Percentiles rank a stretch among this genome's conserved stretches.
Conservation (phyloP, 768 basidiomycete genomes). For the Suillus discolor region DNA sequence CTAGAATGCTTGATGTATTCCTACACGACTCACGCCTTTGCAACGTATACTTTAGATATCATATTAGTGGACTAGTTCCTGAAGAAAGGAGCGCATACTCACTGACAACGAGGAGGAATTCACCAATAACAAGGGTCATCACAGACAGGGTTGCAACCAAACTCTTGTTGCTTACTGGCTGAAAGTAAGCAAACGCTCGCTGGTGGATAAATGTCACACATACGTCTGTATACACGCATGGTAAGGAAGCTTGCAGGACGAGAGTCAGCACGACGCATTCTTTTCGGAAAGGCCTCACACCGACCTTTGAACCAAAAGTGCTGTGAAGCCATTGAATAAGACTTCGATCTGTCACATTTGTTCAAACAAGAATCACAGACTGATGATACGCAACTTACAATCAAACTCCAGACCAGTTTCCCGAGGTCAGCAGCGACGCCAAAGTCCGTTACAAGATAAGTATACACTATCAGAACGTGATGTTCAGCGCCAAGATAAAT, state of each 20-base stretch:
- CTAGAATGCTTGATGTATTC: neutral
- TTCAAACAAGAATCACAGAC: conserved; percentile 10
- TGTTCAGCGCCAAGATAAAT: neutral
- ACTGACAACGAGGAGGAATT: conserved; percentile 33
- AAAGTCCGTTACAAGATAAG: conserved; percentile 48
- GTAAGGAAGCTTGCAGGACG: conserved; percentile 45
- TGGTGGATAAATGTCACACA: conserved; percentile 20
- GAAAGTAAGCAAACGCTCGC: neutral
- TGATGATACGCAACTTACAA: conserved; percentile 17
- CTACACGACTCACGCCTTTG: conserved; percentile 34
- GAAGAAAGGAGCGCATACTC: conserved; percentile 5
- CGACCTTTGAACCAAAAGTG: conserved; percentile 47
- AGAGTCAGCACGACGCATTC: neutral
- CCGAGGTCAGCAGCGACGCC: conserved; percentile 30
- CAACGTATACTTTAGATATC: conserved; percentile 33
- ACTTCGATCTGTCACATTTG: conserved; percentile 42
- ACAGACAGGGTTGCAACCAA: conserved; percentile 38
- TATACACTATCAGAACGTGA: conserved; percentile 41
- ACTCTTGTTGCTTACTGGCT: conserved; percentile 51
- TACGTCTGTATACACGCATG: conserved; percentile 51
- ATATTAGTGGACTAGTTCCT: conserved; percentile 9
- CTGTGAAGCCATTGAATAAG: conserved; percentile 52
- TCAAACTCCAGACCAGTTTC: conserved; percentile 40
- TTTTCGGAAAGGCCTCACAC: neutral
- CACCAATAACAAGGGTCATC: conserved; percentile 38